Evolutionary conservation across 768 basidiomycete species (phyloP).

Genomic region (Psilocybe azurescens): DNA sequence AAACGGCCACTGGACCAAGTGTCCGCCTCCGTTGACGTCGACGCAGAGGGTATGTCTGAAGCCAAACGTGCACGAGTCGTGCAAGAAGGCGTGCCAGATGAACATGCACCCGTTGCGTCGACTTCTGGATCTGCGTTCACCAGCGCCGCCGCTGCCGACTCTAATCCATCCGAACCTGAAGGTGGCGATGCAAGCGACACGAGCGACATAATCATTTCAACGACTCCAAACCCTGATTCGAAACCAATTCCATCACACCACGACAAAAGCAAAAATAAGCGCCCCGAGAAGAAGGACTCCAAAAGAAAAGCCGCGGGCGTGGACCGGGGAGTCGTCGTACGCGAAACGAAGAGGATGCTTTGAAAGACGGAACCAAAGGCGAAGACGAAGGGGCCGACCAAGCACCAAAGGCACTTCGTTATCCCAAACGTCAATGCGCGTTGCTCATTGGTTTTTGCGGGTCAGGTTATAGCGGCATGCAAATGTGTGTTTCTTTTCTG

Average conservation of each 20-base stretch:
- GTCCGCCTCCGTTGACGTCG: background rate
- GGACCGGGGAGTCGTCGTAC: constrained; percentile 51
- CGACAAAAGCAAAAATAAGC: constrained; percentile 31
- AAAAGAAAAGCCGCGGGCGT: constrained; percentile 31
- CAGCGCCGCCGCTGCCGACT: background rate
- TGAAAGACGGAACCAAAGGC: background rate
- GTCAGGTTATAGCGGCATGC: constrained; percentile 93
- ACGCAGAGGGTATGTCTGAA: background rate
- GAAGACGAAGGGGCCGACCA: background rate
- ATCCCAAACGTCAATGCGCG: constrained; percentile 87
- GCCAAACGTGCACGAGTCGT: background rate
- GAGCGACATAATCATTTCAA: background rate
- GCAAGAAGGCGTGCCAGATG: background rate
- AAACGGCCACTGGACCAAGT: background rate
- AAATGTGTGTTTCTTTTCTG: constrained; percentile 86
- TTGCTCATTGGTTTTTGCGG: constrained; percentile 92
- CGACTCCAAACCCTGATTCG: background rate
- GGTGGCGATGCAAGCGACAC: background rate
- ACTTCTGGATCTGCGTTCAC: background rate
- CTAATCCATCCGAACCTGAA: background rate
- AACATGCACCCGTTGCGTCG: background rate
- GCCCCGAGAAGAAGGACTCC: constrained; percentile 24
- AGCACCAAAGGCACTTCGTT: constrained; percentile 53
- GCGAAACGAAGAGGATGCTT: constrained; percentile 38
- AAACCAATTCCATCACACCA: constrained; percentile 1